Base-by-base conservation (phyloP, 257 asterid species). In the Perilla frutescens region DNA sequence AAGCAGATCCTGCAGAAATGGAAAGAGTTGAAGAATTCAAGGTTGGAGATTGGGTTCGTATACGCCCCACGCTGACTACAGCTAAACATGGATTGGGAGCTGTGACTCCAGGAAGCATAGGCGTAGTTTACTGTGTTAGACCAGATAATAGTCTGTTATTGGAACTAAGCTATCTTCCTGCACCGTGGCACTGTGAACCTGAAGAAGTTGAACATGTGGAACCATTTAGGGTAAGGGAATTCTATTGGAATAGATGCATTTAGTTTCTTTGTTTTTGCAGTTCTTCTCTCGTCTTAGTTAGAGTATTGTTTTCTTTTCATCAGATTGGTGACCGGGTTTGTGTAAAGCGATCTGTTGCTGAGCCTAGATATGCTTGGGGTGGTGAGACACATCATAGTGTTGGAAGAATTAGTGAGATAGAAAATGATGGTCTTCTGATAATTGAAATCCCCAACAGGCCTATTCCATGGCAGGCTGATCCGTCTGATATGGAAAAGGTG, bases 1-100 rank as follows among this genome's bases (percentile, higher is more conserved):
- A 92, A 90, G 99, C 99, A 78, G 99, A 95, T 80, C 99, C 99
- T 74, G 92, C 99, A 59, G 99, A 95, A 83, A 95, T 95, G 99
- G 96, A 95, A 87, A 89, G 99, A 76, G 98, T 95, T 72, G 99
- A 95, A 87, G 99, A 95, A 82, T 95, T 81, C 87, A 90, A 86
- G 75, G 96, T 95, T 44, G 99, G 99, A 37, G 99, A 95, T 74
- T 95, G 99, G 99, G 99, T 92, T 77, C 97, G 99, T 53, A 86
- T 95, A 65, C 96, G 99, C 11, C 98, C 99, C 66, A 84, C 91
- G 15, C 86, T 95, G 49, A 95, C 99, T 55, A 84, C 96, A 70
- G 98, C 99, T 72, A 92, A 86, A 81, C 99, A 95, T 83, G 99
- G 98, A 43, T 80, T 95, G 71, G 99, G 99, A 83, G 74, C 97